Conservation (phyloP, 2,329 filamentous ascomycete genomes). For the Penicillium corylophilum region DNA sequence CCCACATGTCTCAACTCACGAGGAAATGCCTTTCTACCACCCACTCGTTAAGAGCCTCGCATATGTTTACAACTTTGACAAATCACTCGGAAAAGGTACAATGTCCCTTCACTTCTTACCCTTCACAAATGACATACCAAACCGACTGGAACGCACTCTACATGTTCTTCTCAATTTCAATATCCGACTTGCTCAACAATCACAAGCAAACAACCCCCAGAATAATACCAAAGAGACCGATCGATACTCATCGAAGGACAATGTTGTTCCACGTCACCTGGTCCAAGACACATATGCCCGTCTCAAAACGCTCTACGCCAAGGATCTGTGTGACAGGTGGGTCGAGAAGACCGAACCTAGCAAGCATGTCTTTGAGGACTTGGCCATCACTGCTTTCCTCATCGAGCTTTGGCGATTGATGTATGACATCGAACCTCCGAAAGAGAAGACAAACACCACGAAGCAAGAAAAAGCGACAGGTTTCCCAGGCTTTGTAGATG, state of each 20-base stretch:
- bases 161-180: slow-evolving; percentile 38
- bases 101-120: slow-evolving; percentile 55
- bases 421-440: slow-evolving; percentile 54
- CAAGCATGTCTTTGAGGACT: slow-evolving; percentile 95
- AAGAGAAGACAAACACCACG: slow-evolving; percentile 11
- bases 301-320: slow-evolving; percentile 78
- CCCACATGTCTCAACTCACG: slow-evolving; percentile 64
- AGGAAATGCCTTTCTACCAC: slow-evolving; percentile 82
- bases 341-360: slow-evolving; percentile 79
- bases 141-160: slow-evolving; percentile 41
- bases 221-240: background rate
- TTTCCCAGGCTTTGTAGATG: slow-evolving; percentile 91
- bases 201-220: background rate
- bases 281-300: slow-evolving; percentile 80
- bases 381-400: slow-evolving; percentile 86
- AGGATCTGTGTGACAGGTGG: slow-evolving; percentile 70
- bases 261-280: slow-evolving; percentile 70
- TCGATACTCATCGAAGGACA: slow-evolving; percentile 50
- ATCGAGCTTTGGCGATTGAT: slow-evolving; percentile 88
- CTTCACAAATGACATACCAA: slow-evolving; percentile 43
- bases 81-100: slow-evolving; percentile 18
- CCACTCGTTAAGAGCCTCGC: slow-evolving; percentile 72
- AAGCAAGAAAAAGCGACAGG: slow-evolving; percentile 14
- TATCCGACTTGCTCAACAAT: slow-evolving; percentile 31
- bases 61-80: slow-evolving; percentile 63